Evolutionary conservation across 2,329 filamentous ascomycete genomes (phyloP), one percentile per base, ranked within the genome.

Genomic region (Colletotrichum filicis): DNA sequence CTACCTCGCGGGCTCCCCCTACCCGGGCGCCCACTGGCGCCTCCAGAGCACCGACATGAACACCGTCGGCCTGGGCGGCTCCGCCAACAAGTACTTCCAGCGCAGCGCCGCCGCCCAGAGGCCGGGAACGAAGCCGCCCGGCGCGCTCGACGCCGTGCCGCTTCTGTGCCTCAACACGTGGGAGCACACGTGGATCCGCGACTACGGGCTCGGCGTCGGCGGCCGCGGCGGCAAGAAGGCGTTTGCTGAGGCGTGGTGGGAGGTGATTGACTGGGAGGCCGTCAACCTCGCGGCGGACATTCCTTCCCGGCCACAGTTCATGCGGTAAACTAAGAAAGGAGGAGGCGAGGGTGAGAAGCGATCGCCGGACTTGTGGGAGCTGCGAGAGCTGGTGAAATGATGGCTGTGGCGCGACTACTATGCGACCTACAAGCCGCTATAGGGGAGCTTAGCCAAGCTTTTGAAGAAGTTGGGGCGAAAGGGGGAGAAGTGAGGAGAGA

Each of bases 131-230:
- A 82, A 88, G 72, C 88, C 91, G 5, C 91, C 93, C 1, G 93
- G 93, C 52, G 92, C 92, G 71, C 88, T 91, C 75, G 88, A 93
- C 61, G 83, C 95, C 42, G 87, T 91, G 69, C 95, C 96, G 14
- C 87, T 98, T 74, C 86, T 99, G 78, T 98, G 96, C 81, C 89
- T 98, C 73, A 98, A 95, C 85, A 98, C 95, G 5, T 99, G 97
- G 97, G 93, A 98, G 86, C 97, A 98, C 84, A 92, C 93, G 9
- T 99, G 94, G 91, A 85, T 98, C 81, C 89, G 90, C 68, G 95
- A 98, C 82, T 98, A 94, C 83, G 90, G 90, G 64, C 80, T 91
- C 35, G 87, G 87, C 11, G 82, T 79, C 1, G 82, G 82, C 53
- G 92, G 92, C 5, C 82, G 92, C 68, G 87, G 86, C 57, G 95